These are phyloP conservation scores for Anacardium occidentale DNA, from an alignment of 345 rosid species.

Conservation along the genomic window DNA sequence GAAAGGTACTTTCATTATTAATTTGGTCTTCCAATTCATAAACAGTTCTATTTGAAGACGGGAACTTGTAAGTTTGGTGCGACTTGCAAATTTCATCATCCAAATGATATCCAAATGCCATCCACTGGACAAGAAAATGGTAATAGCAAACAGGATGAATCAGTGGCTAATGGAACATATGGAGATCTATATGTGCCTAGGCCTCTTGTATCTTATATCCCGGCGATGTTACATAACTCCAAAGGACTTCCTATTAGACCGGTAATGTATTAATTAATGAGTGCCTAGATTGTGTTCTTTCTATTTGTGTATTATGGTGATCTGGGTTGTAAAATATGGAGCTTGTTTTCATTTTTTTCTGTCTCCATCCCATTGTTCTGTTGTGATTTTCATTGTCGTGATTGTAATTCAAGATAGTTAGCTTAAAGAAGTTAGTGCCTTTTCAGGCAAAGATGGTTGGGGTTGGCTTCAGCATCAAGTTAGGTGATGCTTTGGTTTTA, in stretches of 20 bases:
- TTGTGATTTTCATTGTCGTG: conserved; percentile 3
- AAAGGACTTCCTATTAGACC: conserved; percentile 90
- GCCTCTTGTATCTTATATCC: conserved; percentile 39
- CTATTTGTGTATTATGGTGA: neutral
- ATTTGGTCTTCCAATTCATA: conserved; percentile 25
- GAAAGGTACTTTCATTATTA: neutral
- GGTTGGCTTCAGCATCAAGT: neutral
- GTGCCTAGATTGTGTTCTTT: neutral
- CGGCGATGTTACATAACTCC: conserved; percentile 62
- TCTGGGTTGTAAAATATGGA: no score
- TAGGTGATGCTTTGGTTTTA: neutral
- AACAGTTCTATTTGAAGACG: conserved; percentile 88
- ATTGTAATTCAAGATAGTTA: neutral
- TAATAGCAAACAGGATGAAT: conserved; percentile 37
- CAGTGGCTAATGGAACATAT: conserved; percentile 30
- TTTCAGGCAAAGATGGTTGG: neutral
- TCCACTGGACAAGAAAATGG: conserved; percentile 45
- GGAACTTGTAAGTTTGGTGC: conserved; percentile 90
- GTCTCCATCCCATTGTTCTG: neutral
- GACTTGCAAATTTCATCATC: conserved; percentile 93
- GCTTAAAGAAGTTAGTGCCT: neutral
- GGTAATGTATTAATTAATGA: conserved; percentile 34
- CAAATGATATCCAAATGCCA: conserved; percentile 63
- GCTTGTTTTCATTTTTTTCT: no score
- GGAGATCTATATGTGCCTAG: conserved; percentile 31